phyloP scores from a whole-genome alignment of 2,329 filamentous ascomycete species.

The Acrocalymma vagum region DNA sequence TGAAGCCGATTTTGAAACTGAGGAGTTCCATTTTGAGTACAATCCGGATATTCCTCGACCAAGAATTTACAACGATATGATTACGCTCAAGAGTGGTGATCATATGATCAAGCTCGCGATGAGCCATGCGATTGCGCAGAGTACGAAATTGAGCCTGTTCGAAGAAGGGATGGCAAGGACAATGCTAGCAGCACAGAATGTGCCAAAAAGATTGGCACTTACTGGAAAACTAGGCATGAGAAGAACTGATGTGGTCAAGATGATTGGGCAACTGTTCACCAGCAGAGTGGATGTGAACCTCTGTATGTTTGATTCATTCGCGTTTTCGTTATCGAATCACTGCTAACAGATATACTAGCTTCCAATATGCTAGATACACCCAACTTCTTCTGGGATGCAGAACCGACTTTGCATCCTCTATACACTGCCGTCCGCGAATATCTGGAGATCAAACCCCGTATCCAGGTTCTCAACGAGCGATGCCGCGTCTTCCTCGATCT shows the following conservation, averaged over 20 bases:
- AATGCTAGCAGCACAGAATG: constrained; percentile 90
- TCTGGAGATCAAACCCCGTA: constrained; percentile 94
- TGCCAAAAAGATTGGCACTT: constrained; percentile 86
- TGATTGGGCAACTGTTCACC: constrained; percentile 89
- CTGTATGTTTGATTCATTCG: constrained; percentile 69
- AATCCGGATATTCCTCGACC: constrained; percentile 85
- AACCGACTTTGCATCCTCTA: constrained; percentile 92
- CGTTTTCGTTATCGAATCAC: not conserved
- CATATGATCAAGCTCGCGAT: constrained; percentile 99
- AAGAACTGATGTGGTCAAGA: constrained; percentile 88
- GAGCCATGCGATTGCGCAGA: constrained; percentile 96
- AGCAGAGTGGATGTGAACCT: constrained; percentile 96
- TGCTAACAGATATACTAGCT: constrained; percentile 59
- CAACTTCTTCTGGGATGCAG: constrained; percentile 98
- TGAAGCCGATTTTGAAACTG: constrained; percentile 93
- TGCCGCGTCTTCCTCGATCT: constrained; percentile 96
- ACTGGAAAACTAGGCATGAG: constrained; percentile 93
- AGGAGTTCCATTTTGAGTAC: constrained; percentile 99
- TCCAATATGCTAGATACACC: constrained; percentile 96
- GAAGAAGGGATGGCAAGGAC: constrained; percentile 96
- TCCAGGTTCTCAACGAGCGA: constrained; percentile 95
- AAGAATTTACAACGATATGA: constrained; percentile 99
- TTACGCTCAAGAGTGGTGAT: constrained; percentile 90
- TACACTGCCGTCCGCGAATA: constrained; percentile 97
- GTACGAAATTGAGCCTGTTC: constrained; percentile 94